Base-by-base conservation (phyloP, 768 basidiomycete species). In the Tricholoma bakamatsutake region DNA sequence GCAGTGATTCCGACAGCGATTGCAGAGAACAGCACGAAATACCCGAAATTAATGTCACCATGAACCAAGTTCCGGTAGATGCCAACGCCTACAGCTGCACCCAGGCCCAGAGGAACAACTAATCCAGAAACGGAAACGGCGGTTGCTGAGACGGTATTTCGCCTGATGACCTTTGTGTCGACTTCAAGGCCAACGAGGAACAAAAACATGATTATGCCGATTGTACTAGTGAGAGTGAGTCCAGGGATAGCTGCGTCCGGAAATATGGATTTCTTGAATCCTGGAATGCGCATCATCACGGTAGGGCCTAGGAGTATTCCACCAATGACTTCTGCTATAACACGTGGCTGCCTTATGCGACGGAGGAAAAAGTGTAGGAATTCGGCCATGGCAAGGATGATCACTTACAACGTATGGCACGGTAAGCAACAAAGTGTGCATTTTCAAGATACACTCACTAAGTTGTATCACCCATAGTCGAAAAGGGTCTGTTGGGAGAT, bases 321-420 rank as follows among this genome's bases (percentile, higher is more conserved):
- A 0, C 87, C 92, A 54, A 98, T 82, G 57, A 97, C 88, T 68
- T 98, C 95, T 40, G 93, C 85, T 52, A 97, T 93, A 57, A 98
- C 95, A n/a, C 86, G 78, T 1, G 96, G 96, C 64, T 98, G 95
- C 33, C 82, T 84, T 34, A 96, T 82, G 54, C 78, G 84, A 7
- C 74, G 68, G 18, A 97, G 76, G 50, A 80, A 55, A 17, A 89
- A 69, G 0, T 82, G 77, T 9, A 98, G 81, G 5, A 88, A 56
- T 64, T 94, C 90, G 35, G 85, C 83, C 78, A 93, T 84, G 33
- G 71, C 71, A 55, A 97, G 78, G 73, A 98, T 93, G 61, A 98
- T 81, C 49, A 87, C 87, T 83, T 69, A 40, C 31, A 13, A 5
- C 47, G 30, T 40, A 45, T 64, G 24, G 45, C 24, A 61, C 50